Conservation (phyloP, 176 grass and related monocot species). For the Triticum monococcum region DNA sequence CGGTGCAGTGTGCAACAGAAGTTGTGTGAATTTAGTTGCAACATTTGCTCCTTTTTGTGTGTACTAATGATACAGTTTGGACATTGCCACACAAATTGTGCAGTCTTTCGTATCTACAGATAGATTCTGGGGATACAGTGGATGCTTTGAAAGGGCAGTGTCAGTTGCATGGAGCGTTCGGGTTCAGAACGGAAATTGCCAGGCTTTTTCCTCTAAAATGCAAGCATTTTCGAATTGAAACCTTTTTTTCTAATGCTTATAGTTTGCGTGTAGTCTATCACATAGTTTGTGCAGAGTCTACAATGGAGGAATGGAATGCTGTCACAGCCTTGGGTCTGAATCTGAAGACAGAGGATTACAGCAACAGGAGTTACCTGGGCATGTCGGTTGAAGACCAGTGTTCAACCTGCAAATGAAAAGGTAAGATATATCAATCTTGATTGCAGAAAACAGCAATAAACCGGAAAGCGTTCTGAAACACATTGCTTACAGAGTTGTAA, state of each 20-base stretch:
- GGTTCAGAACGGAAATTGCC: not conserved
- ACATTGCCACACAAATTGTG: not conserved
- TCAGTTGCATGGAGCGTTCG: not conserved
- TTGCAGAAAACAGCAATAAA: not conserved
- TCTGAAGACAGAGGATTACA: not conserved
- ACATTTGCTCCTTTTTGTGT: not conserved
- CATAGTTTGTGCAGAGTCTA: not conserved
- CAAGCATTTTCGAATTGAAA: not conserved
- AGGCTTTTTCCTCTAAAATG: no score
- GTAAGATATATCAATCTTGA: not conserved
- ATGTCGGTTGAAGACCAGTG: slow-evolving; percentile 62
- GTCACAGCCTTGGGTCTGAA: not conserved
- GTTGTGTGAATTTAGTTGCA: not conserved
- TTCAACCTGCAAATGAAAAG: slow-evolving; percentile 44
- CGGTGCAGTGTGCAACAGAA: not conserved
- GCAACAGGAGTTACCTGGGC: slow-evolving; percentile 66
- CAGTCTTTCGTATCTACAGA: not conserved
- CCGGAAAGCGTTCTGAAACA: not conserved
- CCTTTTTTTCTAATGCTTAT: not conserved
- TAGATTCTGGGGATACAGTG: not conserved
- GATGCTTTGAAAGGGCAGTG: not conserved
- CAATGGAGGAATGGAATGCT: no score
- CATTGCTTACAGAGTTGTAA: slow-evolving; percentile 63
- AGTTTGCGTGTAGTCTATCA: no score
- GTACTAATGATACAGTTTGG: not conserved